Evolutionary conservation across 2,329 filamentous ascomycete genomes (phyloP).

Genomic region (Cylindrodendrum hubeiense): DNA sequence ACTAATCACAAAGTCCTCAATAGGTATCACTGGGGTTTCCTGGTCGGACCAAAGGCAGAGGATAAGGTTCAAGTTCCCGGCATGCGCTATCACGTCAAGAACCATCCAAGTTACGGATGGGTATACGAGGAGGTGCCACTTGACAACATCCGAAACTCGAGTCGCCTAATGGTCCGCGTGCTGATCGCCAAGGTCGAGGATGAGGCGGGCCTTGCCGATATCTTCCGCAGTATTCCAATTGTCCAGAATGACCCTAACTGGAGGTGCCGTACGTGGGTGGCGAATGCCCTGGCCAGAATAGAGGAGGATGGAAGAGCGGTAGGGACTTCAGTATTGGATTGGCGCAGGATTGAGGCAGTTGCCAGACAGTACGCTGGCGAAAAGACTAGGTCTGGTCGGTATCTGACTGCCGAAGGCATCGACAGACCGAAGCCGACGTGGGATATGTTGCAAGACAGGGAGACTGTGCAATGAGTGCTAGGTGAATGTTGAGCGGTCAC

Average conservation of each 20-base stretch:
- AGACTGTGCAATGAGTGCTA: constrained; percentile 37
- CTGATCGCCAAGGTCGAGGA: constrained; percentile 55
- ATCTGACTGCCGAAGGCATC: constrained; percentile 19
- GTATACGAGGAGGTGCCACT: constrained; percentile 39
- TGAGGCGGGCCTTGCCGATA: constrained; percentile 46
- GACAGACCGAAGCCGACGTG: constrained; percentile 46
- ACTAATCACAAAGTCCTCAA: not conserved
- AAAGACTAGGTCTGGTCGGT: constrained; percentile 47
- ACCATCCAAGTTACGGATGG: constrained; percentile 37
- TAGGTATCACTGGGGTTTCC: constrained; percentile 48
- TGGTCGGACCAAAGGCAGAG: constrained; percentile 48
- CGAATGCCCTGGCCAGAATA: constrained; percentile 49
- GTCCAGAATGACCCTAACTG: constrained; percentile 51
- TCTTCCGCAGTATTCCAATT: constrained; percentile 49
- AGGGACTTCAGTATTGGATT: constrained; percentile 52
- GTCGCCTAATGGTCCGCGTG: constrained; percentile 53
- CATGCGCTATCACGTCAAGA: constrained; percentile 50
- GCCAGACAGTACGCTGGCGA: constrained; percentile 50
- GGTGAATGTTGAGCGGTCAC: too few relatives aligned
- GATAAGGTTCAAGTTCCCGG: constrained; percentile 34
- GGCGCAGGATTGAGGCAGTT: constrained; percentile 50
- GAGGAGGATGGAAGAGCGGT: constrained; percentile 51
- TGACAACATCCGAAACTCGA: constrained; percentile 36
- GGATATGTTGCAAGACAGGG: constrained; percentile 43
- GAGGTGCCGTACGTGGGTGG: constrained; percentile 56